These are phyloP conservation scores for Lachancea quebecensis DNA, from an alignment of 805 yeast species.

Conservation along the genomic window DNA sequence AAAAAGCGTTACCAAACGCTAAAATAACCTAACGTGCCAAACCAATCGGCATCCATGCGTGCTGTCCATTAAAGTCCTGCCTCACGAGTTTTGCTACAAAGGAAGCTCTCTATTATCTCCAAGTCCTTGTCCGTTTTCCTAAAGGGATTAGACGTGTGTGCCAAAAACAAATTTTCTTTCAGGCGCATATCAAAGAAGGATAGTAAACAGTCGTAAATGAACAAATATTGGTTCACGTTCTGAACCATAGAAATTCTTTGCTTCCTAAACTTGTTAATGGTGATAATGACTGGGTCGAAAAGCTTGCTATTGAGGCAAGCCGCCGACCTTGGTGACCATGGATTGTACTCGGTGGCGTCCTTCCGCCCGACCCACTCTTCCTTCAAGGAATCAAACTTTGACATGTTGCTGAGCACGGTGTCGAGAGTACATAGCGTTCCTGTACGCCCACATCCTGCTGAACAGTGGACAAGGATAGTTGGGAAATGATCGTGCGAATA, in stretches of 20 bases:
- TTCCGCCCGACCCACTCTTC: conserved; percentile 11
- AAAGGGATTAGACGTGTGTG: background rate
- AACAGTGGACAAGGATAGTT: conserved; percentile 77
- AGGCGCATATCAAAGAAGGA: conserved; percentile 20
- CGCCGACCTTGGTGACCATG: conserved; percentile 3
- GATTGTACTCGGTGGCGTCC: background rate
- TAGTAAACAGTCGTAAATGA: conserved; percentile 58
- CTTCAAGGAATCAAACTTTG: conserved; percentile 18
- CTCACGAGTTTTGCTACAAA: conserved; percentile 5
- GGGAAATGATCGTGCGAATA: conserved; percentile 28
- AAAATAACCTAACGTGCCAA: background rate
- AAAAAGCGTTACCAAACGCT: background rate
- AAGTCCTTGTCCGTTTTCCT: conserved; percentile 4
- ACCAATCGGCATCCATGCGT: background rate
- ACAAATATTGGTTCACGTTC: conserved; percentile 63
- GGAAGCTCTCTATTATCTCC: conserved; percentile 13
- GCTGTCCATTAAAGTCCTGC: background rate
- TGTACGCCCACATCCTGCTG: conserved; percentile 96
- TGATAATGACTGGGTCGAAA: conserved; percentile 52
- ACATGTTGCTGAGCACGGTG: conserved; percentile 39
- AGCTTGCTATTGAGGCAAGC: conserved; percentile 6
- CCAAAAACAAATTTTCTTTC: conserved; percentile 7
- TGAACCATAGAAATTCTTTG: conserved; percentile 84
- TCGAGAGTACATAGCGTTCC: conserved; percentile 81
- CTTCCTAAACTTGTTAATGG: conserved; percentile 59